phyloP scores from a whole-genome alignment of 2,329 filamentous ascomycete genomes.

The Diaporthe longicolla region DNA sequence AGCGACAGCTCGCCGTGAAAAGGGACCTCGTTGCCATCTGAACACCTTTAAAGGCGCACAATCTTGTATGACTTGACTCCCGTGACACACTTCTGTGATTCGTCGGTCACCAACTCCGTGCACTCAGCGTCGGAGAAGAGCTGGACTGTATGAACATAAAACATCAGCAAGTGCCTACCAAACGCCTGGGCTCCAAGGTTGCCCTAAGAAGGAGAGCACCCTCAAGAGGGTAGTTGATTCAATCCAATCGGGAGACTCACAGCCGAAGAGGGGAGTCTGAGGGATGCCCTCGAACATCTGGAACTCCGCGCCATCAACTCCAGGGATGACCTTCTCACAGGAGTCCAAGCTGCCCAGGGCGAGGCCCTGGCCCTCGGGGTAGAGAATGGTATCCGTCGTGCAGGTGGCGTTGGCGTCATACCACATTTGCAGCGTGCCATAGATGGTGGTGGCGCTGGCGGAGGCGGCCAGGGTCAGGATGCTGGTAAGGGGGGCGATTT shows the following conservation, averaged over 20 bases:
- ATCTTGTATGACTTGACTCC: background rate
- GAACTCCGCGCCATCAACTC: constrained; percentile 12
- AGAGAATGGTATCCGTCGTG: constrained; percentile 2
- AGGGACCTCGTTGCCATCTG: too few relatives aligned
- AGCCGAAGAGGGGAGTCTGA: constrained; percentile 2
- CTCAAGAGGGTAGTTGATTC: too few relatives aligned
- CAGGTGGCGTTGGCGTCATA: constrained; percentile 11
- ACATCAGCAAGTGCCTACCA: background rate
- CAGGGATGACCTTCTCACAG: background rate
- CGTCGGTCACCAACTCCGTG: constrained; percentile 9
- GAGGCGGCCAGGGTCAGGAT: constrained; percentile 22
- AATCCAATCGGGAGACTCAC: background rate
- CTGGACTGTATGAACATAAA: background rate
- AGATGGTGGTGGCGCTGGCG: constrained; percentile 15
- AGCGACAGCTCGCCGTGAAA: background rate
- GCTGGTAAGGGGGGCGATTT: constrained; percentile 11
- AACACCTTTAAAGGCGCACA: background rate
- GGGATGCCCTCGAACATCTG: constrained; percentile 3
- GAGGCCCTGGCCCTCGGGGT: constrained; percentile 66
- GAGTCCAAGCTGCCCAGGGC: constrained; percentile 71
- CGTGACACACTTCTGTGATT: background rate
- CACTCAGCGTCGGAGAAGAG: constrained; percentile 14
- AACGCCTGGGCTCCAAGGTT: too few relatives aligned
- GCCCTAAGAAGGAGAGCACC: too few relatives aligned
- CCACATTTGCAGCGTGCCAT: constrained; percentile 27